These are phyloP conservation scores for Leishmania tarentolae DNA, from an alignment of 208 protist genomes.

Conservation along the genomic window DNA sequence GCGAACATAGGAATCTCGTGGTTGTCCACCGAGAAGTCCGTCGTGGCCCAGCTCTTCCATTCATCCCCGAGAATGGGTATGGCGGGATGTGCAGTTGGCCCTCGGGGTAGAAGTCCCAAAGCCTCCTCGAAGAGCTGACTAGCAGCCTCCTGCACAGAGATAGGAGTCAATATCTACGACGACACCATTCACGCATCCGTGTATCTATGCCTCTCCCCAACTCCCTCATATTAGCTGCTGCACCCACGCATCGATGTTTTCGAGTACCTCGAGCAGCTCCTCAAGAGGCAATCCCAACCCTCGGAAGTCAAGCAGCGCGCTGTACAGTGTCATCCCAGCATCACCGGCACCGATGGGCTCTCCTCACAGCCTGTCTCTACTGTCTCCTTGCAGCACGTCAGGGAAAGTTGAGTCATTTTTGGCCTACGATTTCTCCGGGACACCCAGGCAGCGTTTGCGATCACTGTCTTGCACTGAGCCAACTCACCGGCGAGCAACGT, in stretches of 20 bases:
- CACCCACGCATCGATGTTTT: constrained; percentile 72
- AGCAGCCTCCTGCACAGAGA: constrained; percentile 47
- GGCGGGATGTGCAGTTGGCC: constrained; percentile 76
- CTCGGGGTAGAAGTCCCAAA: constrained; percentile 81
- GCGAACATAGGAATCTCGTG: constrained; percentile 53
- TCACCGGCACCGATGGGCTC: constrained; percentile 35
- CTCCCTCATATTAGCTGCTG: constrained; percentile 54
- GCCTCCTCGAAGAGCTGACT: constrained; percentile 47
- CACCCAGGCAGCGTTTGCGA: constrained; percentile 42
- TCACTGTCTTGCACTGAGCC: constrained; percentile 44
- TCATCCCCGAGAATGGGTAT: constrained; percentile 87
- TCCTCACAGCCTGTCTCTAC: constrained; percentile 65
- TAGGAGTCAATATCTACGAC: constrained; percentile 45
- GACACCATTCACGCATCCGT: constrained; percentile 27
- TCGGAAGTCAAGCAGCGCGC: constrained; percentile 61
- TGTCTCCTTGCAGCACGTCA: constrained; percentile 66
- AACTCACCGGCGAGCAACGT: constrained; percentile 53
- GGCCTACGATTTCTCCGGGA: constrained; percentile 52
- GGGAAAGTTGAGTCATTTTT: constrained; percentile 63
- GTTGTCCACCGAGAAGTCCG: constrained; percentile 55
- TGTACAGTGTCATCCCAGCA: constrained; percentile 54
- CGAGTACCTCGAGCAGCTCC: constrained; percentile 65
- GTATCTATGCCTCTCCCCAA: constrained; percentile 51
- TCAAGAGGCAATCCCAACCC: constrained; percentile 65
- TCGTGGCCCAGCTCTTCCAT: constrained; percentile 85